phyloP scores from a whole-genome alignment of 495 filamentous ascomycete genomes.

The Xylaria scruposa region DNA sequence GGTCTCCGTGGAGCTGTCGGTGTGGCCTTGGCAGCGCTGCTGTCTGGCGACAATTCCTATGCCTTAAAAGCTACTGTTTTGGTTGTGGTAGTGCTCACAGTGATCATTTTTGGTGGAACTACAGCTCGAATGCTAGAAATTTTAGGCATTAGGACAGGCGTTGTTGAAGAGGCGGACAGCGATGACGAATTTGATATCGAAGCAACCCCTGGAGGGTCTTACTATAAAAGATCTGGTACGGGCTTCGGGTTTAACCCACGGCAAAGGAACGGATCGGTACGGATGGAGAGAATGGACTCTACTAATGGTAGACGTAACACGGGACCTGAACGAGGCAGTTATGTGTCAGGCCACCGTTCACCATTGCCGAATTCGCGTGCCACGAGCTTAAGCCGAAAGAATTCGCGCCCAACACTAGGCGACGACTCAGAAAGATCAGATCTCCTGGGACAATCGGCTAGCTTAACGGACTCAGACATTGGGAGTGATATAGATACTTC shows the following conservation, averaged over 20 bases:
- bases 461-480: slow-evolving; percentile 66
- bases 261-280: slow-evolving; percentile 46
- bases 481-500: slow-evolving; percentile 71
- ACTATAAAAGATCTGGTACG: slow-evolving; percentile 74
- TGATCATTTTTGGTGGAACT: slow-evolving; percentile 98
- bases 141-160: slow-evolving; percentile 88
- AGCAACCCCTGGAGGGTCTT: slow-evolving; percentile 71
- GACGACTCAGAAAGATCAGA: slow-evolving; percentile 68
- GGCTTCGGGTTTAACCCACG: slow-evolving; percentile 79
- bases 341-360: slow-evolving; percentile 61
- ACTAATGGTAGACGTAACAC: slow-evolving; percentile 42
- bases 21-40: slow-evolving; percentile 91
- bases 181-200: slow-evolving; percentile 99
- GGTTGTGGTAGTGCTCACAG: slow-evolving; percentile 95
- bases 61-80: slow-evolving; percentile 89
- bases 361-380: slow-evolving; percentile 48
- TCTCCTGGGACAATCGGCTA: slow-evolving; percentile 64
- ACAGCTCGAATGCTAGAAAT: slow-evolving; percentile 99
- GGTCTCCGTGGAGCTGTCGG: slow-evolving; percentile 95
- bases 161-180: slow-evolving; percentile 93
- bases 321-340: slow-evolving; percentile 54
- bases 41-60: slow-evolving; percentile 77
- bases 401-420: slow-evolving; percentile 31
- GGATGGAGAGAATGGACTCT: slow-evolving; percentile 39
- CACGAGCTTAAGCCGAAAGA: slow-evolving; percentile 58